A percentile compares a stretch with the other conserved stretches of the same genome.
Conservation (phyloP, 345 rosid genomes). For the Crucihimalaya himalaica region DNA sequence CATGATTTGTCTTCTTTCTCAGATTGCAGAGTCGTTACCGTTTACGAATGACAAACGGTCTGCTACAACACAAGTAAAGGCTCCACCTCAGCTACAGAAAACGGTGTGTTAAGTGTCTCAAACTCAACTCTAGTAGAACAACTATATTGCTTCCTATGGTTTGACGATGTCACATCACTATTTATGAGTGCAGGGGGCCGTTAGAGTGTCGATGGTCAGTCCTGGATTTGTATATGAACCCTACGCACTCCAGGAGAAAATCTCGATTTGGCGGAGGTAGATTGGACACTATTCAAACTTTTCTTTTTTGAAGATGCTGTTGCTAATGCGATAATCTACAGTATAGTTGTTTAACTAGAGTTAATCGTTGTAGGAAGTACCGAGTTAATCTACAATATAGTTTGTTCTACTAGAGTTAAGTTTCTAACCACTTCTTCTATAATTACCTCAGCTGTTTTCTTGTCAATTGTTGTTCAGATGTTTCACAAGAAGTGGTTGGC, state of each 20-base stretch:
- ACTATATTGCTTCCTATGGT: neutral
- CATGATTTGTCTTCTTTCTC: constrained; percentile 18
- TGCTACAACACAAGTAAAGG: constrained; percentile 53
- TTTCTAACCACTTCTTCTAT: neutral
- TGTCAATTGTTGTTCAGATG: constrained; percentile 46
- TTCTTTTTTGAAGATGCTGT: neutral
- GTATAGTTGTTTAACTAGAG: neutral
- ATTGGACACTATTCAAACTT: neutral
- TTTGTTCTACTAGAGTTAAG: neutral
- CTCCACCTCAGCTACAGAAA: constrained; percentile 67
- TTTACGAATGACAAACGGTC: constrained; percentile 51
- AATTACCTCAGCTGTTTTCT: constrained; percentile 26
- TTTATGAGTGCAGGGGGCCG: constrained; percentile 60
- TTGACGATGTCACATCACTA: constrained; percentile 14
- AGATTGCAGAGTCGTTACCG: constrained; percentile 54
- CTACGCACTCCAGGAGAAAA: constrained; percentile 61
- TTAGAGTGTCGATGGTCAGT: constrained; percentile 67
- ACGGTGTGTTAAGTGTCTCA: constrained; percentile 52
- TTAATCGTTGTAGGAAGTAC: neutral
- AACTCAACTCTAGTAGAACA: neutral
- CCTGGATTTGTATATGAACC: constrained; percentile 95
- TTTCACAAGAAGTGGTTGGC: constrained; percentile 89
- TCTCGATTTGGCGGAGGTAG: constrained; percentile 85
- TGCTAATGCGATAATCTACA: neutral
- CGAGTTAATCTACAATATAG: neutral